Percentiles rank a stretch among this genome's conserved stretches.
Conservation (phyloP, 2,329 filamentous ascomycete genomes). For the Chaetomiaceae sp. region DNA sequence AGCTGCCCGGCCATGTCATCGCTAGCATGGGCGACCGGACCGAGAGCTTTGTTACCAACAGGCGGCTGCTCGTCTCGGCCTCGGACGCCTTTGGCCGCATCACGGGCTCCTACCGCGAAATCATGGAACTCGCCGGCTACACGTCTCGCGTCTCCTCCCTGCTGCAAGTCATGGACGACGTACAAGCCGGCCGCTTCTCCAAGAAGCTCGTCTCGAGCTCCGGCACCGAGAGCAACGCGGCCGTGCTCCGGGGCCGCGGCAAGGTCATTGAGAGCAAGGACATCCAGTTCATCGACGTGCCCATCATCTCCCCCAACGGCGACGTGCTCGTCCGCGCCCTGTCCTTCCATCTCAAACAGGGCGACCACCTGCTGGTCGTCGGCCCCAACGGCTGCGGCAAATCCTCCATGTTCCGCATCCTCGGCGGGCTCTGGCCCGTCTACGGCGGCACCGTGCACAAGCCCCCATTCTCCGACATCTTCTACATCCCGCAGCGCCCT, state of each 20-base stretch:
- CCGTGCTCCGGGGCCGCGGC: slow-evolving; percentile 77
- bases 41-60: slow-evolving; percentile 85
- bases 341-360: slow-evolving; percentile 79
- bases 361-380: slow-evolving; percentile 89
- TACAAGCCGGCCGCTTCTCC: slow-evolving; percentile 84
- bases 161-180: slow-evolving; percentile 90
- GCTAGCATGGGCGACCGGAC: slow-evolving; percentile 67
- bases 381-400: slow-evolving; percentile 98
- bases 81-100: slow-evolving; percentile 93
- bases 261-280: slow-evolving; percentile 75
- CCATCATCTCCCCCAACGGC: slow-evolving; percentile 94
- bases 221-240: slow-evolving; percentile 74
- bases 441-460: slow-evolving; percentile 93
- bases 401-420: slow-evolving; percentile 90
- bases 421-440: slow-evolving; percentile 94
- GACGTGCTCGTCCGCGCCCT: slow-evolving; percentile 83
- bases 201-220: slow-evolving; percentile 94
- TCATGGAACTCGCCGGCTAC: slow-evolving; percentile 92
- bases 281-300: slow-evolving; percentile 84
- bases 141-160: slow-evolving; percentile 88
- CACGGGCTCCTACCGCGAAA: slow-evolving; percentile 97
- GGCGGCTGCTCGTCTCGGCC: slow-evolving; percentile 83
- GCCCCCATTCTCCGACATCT: slow-evolving; percentile 87
- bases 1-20: slow-evolving; percentile 66
- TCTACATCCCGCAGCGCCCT: slow-evolving; percentile 95